Evolutionary conservation across 1,139 yeast species (phyloP), one percentile per base, ranked within the genome.

Genomic region (Trichomonascaceae sp.): DNA sequence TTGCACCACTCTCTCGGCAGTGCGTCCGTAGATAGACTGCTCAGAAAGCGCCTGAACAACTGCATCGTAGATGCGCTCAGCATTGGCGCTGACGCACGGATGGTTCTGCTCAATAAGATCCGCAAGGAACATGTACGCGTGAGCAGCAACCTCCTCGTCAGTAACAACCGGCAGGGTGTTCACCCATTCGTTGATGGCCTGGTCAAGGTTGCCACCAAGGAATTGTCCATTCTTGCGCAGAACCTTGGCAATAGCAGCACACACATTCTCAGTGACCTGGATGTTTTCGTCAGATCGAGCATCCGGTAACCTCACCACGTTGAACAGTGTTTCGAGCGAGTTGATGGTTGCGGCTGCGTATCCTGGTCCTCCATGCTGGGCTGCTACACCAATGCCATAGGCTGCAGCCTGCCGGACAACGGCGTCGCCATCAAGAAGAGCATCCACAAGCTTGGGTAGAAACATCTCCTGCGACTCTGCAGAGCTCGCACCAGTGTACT

Each of bases 111-210:
- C 77, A 32, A 87, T 76, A 48, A 89, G 64, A 43, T 78, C 81
- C 18, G 76, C 63, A 49, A 89, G 65, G 54, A 84, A 87, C 44
- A 69, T 64, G 59, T 84, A 89, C 17, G 85, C 76, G 56, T 67
- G 82, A n/a, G 85, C 76, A 2, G 97, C 96, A 5, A 93, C 93
- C 46, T 81, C 92, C 29, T 76, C 81, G 56, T 89, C 96, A 46
- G 76, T 78, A 14, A 76, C 60, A 31, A 87, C 70, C 18, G 98
- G 98, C 47, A 89, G 69, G 11, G 85, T 69, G 42, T 69, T 69
- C 37, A 89, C 63, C 97, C 97, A 89, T 43, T 72, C 79, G 26
- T 66, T 69, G 35, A 82, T 62, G 15, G 80, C 69, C 17, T 68
- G 65, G 45, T 78, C 74, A 41, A 75, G 60, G 50, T 75, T 71